phyloP scores from a whole-genome alignment of 176 grass and related monocot genomes.

The Zea mays region DNA sequence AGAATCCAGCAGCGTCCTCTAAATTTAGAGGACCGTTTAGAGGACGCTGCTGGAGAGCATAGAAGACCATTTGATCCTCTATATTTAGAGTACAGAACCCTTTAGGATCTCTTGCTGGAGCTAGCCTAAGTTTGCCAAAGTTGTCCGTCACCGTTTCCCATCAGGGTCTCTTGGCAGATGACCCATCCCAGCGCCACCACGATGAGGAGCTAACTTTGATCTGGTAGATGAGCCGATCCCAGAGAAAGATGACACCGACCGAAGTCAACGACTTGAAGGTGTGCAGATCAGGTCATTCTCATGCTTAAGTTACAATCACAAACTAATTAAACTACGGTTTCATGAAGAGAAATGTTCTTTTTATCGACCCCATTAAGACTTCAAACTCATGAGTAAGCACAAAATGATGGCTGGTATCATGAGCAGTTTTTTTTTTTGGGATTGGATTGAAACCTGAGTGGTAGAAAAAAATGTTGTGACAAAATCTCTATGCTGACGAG shows the following conservation, averaged over 20 bases:
- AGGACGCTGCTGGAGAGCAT: too few species aligned
- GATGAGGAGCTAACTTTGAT: slow-evolving; percentile 23
- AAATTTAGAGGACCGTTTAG: too few species aligned
- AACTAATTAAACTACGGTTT: slow-evolving; percentile 12
- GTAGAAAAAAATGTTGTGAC: neutral
- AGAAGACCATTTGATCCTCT: too few species aligned
- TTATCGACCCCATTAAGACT: slow-evolving; percentile 33
- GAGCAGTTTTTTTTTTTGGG: neutral
- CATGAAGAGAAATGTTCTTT: slow-evolving; percentile 28
- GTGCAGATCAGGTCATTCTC: slow-evolving; percentile 32
- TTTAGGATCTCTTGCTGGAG: too few species aligned
- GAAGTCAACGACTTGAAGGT: slow-evolving; percentile 16
- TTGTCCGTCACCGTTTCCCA: too few species aligned
- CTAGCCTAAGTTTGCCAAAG: too few species aligned
- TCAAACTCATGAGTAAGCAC: neutral
- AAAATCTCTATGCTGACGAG: neutral
- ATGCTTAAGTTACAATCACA: slow-evolving; percentile 6
- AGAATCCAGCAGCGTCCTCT: too few species aligned
- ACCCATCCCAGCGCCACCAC: too few species aligned
- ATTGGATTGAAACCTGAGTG: neutral
- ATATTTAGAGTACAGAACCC: too few species aligned
- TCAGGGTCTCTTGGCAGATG: too few species aligned
- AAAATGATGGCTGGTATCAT: slow-evolving; percentile 45
- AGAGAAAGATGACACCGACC: slow-evolving; percentile 30
- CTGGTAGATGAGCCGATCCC: slow-evolving; percentile 53